Evolutionary conservation across 768 basidiomycete genomes (phyloP).

Genomic region (Tylopilus sp.): DNA sequence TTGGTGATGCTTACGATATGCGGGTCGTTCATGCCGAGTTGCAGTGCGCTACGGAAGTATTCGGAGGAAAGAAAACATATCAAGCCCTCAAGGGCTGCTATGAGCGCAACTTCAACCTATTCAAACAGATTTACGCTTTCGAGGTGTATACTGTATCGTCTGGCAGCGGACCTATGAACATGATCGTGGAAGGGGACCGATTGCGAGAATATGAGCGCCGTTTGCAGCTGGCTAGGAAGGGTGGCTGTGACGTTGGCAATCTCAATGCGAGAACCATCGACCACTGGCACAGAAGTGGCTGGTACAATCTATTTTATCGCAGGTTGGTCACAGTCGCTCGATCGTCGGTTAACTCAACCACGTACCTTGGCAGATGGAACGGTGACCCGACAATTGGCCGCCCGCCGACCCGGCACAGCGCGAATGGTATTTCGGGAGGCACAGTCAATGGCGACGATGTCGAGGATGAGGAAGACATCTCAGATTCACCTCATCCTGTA

Average conservation of each 20-base stretch:
- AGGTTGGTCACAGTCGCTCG: slow-evolving; percentile 39
- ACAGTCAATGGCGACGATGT: slow-evolving; percentile 42
- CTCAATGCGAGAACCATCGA: slow-evolving; percentile 71
- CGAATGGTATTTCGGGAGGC: slow-evolving; percentile 29
- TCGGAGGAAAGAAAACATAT: slow-evolving; percentile 74
- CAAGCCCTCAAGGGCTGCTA: slow-evolving; percentile 84
- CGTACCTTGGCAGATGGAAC: slow-evolving; percentile 48
- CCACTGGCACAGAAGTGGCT: slow-evolving; percentile 74
- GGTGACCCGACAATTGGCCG: slow-evolving; percentile 61
- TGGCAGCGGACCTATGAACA: slow-evolving; percentile 37
- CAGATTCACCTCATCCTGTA: slow-evolving; percentile 29
- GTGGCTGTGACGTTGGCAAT: slow-evolving; percentile 68
- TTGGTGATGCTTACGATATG: background rate
- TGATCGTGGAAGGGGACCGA: slow-evolving; percentile 58
- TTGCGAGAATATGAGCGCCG: slow-evolving; percentile 71
- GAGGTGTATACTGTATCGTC: slow-evolving; percentile 44
- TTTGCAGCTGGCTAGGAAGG: slow-evolving; percentile 60
- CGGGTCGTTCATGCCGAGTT: slow-evolving; percentile 1
- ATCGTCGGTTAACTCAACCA: background rate
- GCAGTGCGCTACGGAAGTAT: slow-evolving; percentile 70
- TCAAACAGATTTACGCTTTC: slow-evolving; percentile 78
- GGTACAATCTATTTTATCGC: slow-evolving; percentile 71
- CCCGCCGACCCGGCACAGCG: slow-evolving; percentile 38
- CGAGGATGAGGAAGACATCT: slow-evolving; percentile 53
- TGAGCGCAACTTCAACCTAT: slow-evolving; percentile 80